A percentile compares a stretch with the other conserved stretches of the same genome.
phyloP scores from a whole-genome alignment of 1,284 basidiomycete species.

The Clitocybe nebularis region DNA sequence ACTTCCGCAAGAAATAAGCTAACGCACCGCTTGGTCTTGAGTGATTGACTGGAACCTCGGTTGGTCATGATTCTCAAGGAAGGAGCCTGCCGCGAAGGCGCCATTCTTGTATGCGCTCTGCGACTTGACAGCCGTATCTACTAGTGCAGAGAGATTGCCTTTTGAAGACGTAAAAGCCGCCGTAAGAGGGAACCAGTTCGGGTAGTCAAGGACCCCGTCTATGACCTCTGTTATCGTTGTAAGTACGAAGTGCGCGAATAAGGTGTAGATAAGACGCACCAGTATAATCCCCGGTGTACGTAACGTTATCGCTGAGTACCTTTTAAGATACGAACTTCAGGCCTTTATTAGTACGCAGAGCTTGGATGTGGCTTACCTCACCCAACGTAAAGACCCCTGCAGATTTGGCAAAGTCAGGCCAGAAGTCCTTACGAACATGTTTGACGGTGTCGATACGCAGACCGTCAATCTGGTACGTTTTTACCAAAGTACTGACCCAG shows the following conservation, averaged over 20 bases:
- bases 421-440: conserved; percentile 59
- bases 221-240: conserved; percentile 34
- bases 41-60: conserved; percentile 59
- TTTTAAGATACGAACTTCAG: no score
- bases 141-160: conserved; percentile 55
- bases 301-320: conserved; percentile 37
- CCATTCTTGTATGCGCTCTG: conserved; percentile 46
- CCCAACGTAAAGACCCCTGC: conserved; percentile 76
- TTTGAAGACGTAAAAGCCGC: conserved; percentile 49
- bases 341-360: no score
- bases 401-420: conserved; percentile 56
- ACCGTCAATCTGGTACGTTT: conserved; percentile 58
- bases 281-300: conserved; percentile 37
- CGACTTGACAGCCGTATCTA: conserved; percentile 36
- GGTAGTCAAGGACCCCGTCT: conserved; percentile 62
- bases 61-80: conserved; percentile 80
- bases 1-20: neutral
- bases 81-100: conserved; percentile 58
- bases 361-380: conserved; percentile 61
- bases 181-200: conserved; percentile 59
- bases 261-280: conserved; percentile 21
- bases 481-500: conserved; percentile 58
- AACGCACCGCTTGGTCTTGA: conserved; percentile 34
- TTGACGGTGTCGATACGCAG: conserved; percentile 68
- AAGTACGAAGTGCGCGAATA: no score